Base-by-base conservation (phyloP, 257 asterid species). In the Ehretia macrophylla region DNA sequence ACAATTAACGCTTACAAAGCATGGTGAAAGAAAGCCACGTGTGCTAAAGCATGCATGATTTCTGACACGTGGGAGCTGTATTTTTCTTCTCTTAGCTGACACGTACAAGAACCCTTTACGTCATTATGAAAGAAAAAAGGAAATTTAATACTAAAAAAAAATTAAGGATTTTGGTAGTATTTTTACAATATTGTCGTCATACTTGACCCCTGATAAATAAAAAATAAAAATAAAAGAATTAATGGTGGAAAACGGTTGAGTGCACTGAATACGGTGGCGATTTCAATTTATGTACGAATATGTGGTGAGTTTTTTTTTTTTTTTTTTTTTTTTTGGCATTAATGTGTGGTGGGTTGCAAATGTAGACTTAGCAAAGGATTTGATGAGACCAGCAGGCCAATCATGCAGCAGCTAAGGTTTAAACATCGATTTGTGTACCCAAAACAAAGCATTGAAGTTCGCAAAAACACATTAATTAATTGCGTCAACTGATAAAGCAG, bases 11-110 rank as follows among this genome's bases (percentile, higher is more conserved):
- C 14, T 35, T 11, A 27, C 32, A 51, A 66, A 68, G 63, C 46
- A 13, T 37, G 19, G 48, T 64, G 45, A 72, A 72, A 19, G 23
- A 58, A 27, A 3, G 76, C 80, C 83, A 76, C 83, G 87, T 78
- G 70, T 68, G 14, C 47, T 44, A 21, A 63, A 14, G 27, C 14
- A 13, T 47, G 53, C 54, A 18, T 63, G 12, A 32, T 68, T 32
- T 35, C 8, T 45, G 70, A 70, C 82, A 76, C 86, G 86, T 77
- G 79, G 73, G 11, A 21, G 17, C 56, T 40, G 20, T 48, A 17
- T n/a, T 19, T 18, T n/a, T 54, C 37, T 4, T 18, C 17, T 17
- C 8, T 8, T 27, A 27, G 5, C 46, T 13, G 63, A 64, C 65
- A 55, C 79, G 64, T 63, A 19, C 14, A 14, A 40, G 1, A 19